Percentiles rank a stretch among this genome's conserved stretches.
These are phyloP conservation scores for Solidago caesia DNA, from an alignment of 129 eudicot genomes.

Conservation along the genomic window DNA sequence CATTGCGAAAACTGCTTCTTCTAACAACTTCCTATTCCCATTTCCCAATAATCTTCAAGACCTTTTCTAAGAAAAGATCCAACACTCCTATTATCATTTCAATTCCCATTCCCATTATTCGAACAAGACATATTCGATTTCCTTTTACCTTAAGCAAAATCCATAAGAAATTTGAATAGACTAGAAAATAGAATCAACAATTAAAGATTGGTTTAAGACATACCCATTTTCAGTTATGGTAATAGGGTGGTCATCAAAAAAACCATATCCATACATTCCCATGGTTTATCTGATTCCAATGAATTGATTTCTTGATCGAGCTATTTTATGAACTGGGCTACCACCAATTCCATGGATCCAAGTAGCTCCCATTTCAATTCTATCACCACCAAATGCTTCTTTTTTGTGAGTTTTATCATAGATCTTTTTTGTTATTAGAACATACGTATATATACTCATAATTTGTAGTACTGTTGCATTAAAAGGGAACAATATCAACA, in stretches of 20 bases:
- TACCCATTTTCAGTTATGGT: constrained; percentile 71
- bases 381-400: too few species aligned
- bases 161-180: constrained; percentile 60
- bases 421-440: neutral
- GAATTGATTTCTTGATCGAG: constrained; percentile 61
- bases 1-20: constrained; percentile 72
- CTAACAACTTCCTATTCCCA: constrained; percentile 56
- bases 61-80: constrained; percentile 63
- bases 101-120: constrained; percentile 18
- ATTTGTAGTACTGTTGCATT: neutral
- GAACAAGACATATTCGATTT: constrained; percentile 16
- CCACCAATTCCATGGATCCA: too few species aligned
- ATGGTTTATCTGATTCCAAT: constrained; percentile 59
- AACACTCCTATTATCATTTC: constrained; percentile 37
- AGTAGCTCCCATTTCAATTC: too few species aligned
- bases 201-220: constrained; percentile 44
- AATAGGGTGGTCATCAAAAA: constrained; percentile 48
- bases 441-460: neutral
- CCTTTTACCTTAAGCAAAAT: constrained; percentile 52
- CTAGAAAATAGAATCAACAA: constrained; percentile 52
- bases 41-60: constrained; percentile 49
- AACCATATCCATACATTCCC: constrained; percentile 95
- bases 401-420: constrained; percentile 28
- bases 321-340: too few species aligned
- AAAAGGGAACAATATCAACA: too few species aligned